These are phyloP conservation scores for Fraxinus pennsylvanica DNA, from an alignment of 257 asterid species.

Conservation along the genomic window DNA sequence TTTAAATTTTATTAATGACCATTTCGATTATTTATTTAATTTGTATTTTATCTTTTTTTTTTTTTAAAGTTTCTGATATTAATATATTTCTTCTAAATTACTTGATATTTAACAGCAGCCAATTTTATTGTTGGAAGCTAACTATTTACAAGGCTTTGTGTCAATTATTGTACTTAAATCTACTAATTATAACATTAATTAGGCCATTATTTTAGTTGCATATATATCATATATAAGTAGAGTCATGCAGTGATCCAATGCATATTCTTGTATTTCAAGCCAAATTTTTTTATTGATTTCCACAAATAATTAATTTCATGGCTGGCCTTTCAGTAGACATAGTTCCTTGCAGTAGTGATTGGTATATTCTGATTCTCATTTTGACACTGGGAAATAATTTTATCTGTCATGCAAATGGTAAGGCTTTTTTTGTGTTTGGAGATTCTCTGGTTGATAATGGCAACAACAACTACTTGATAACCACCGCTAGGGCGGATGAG, in stretches of 20 bases:
- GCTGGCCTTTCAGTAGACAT: neutral
- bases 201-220: neutral
- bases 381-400: neutral
- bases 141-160: neutral
- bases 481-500: constrained; percentile 49
- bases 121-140: neutral
- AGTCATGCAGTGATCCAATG: neutral
- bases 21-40: too few species aligned
- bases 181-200: neutral
- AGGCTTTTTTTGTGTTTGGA: constrained; percentile 48
- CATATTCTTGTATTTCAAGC: neutral
- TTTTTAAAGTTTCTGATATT: too few species aligned
- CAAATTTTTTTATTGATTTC: neutral
- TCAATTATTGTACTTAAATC: neutral
- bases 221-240: neutral
- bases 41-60: too few species aligned
- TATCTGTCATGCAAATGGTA: constrained; percentile 6
- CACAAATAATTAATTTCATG: neutral
- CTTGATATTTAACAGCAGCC: neutral
- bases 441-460: constrained; percentile 53
- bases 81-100: neutral
- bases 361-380: neutral
- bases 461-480: constrained; percentile 44
- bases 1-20: too few species aligned
- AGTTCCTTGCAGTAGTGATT: neutral